Evolutionary conservation across 129 eudicot genomes (phyloP).

Genomic region (Flaveria sonorensis): DNA sequence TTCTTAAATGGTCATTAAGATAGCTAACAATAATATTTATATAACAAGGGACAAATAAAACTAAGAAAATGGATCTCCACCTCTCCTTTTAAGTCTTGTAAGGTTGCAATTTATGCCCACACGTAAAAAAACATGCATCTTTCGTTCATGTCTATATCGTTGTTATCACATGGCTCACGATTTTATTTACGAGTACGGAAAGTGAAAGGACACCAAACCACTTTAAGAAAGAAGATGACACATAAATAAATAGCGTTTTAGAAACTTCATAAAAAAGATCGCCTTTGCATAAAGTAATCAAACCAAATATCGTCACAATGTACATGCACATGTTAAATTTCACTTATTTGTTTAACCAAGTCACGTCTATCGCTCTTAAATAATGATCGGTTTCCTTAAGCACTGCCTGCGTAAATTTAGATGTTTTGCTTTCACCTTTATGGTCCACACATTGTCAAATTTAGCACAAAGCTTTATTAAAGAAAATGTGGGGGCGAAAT

Average conservation of each 20-base stretch:
- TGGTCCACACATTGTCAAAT: neutral
- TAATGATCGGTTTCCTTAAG: constrained; percentile 13
- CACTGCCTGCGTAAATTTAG: neutral
- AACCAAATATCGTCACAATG: constrained; percentile 8
- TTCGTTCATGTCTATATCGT: constrained; percentile 8
- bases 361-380: neutral
- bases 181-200: constrained; percentile 8
- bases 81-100: neutral
- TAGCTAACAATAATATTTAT: too few species aligned
- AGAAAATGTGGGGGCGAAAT: neutral
- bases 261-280: neutral
- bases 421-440: constrained; percentile 1
- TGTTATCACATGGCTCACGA: constrained; percentile 9
- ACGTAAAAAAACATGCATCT: neutral
- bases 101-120: neutral
- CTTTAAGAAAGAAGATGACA: constrained; percentile 9
- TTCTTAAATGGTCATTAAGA: too few species aligned
- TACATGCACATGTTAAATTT: neutral
- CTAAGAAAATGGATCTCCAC: neutral
- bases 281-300: constrained; percentile 3
- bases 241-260: constrained; percentile 20
- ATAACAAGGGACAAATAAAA: neutral
- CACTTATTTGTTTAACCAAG: constrained; percentile 3
- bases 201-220: constrained; percentile 3
- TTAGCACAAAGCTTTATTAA: constrained; percentile 1